These are phyloP conservation scores for Phaeosphaeriaceae sp. DNA, from an alignment of 2,329 filamentous ascomycete species.

Conservation along the genomic window DNA sequence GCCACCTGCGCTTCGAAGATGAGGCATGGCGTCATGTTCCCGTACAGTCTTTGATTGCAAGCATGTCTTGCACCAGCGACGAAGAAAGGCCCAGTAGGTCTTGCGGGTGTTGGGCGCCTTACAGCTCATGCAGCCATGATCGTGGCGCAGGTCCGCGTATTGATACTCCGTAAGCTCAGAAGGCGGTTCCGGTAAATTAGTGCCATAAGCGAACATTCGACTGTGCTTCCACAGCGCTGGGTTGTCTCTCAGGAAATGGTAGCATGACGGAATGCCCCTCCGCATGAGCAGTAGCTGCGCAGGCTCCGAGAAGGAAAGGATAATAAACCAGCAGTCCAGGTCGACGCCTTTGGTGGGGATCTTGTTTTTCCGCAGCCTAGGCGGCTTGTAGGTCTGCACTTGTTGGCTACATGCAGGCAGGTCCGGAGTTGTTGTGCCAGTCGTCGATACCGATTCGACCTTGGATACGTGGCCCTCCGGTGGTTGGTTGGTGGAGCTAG, in stretches of 20 bases:
- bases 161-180: conserved; percentile 49
- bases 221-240: conserved; percentile 50
- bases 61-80: conserved; percentile 53
- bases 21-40: conserved; percentile 37
- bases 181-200: conserved; percentile 43
- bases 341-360: conserved; percentile 36
- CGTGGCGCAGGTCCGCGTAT: conserved; percentile 50
- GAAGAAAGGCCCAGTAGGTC: conserved; percentile 53
- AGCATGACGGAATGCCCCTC: conserved; percentile 43
- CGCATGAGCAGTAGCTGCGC: conserved; percentile 46
- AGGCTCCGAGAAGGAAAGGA: conserved; percentile 44
- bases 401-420: conserved; percentile 27
- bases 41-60: conserved; percentile 43
- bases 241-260: conserved; percentile 43
- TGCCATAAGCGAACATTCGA: conserved; percentile 43
- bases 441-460: conserved; percentile 12
- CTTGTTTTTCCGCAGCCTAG: conserved; percentile 38
- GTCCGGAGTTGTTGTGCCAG: conserved; percentile 5
- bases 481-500: conserved; percentile 6
- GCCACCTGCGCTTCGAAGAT: conserved; percentile 33
- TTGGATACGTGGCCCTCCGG: conserved; percentile 4
- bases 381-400: conserved; percentile 35
- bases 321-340: conserved; percentile 47
- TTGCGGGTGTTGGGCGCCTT: conserved; percentile 46
- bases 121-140: conserved; percentile 51